Conservation (phyloP, 768 basidiomycete genomes). For the Mycena capillaripes region DNA sequence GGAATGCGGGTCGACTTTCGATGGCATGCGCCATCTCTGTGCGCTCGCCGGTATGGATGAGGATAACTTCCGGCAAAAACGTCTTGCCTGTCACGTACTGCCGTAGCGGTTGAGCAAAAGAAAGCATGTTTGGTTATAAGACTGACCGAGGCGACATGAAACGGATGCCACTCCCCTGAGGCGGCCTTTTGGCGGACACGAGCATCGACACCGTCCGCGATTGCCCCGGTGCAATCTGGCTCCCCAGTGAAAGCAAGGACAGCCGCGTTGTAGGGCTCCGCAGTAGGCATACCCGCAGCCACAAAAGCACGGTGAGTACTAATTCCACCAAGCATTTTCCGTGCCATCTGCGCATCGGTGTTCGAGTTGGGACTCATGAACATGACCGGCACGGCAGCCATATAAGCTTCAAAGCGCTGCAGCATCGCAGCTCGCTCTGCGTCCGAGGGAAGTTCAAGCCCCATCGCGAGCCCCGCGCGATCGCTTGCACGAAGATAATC, state of each 20-base stretch:
- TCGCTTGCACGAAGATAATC: constrained; percentile 26
- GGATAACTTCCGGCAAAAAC: constrained; percentile 2
- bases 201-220: constrained; percentile 8
- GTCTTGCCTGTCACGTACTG: constrained; percentile 17
- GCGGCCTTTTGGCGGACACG: constrained; percentile 17
- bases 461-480: constrained; percentile 8
- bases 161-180: constrained; percentile 22
- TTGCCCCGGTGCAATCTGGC: constrained; percentile 12
- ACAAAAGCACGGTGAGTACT: constrained; percentile 15
- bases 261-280: background rate
- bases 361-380: background rate
- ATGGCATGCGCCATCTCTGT: constrained; percentile 32
- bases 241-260: constrained; percentile 4
- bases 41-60: constrained; percentile 26
- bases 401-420: background rate
- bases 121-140: background rate
- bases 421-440: constrained; percentile 14
- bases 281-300: background rate
- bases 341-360: constrained; percentile 9
- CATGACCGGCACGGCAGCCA: background rate
- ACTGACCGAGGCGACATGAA: constrained; percentile 24
- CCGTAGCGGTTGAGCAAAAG: background rate
- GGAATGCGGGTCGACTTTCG: constrained; percentile 26
- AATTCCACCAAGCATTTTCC: constrained; percentile 20
- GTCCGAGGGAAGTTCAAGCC: constrained; percentile 19